Percentiles rank a stretch among this genome's conserved stretches.
phyloP scores from a whole-genome alignment of 2,329 filamentous ascomycete species.

The Nemania sp. region DNA sequence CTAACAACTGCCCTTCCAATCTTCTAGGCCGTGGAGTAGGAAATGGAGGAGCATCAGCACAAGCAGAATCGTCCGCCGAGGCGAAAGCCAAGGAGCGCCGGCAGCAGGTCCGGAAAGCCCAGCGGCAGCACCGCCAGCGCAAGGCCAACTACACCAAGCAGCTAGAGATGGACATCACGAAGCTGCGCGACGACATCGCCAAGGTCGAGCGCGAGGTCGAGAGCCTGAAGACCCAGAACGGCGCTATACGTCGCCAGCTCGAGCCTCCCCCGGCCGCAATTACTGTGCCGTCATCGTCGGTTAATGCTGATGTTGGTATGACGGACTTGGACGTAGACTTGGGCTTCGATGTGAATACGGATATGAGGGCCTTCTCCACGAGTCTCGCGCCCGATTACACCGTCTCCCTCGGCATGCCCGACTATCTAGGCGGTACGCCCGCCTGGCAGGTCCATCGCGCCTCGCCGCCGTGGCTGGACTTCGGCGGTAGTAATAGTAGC shows the following conservation, averaged over 20 bases:
- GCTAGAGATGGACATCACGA: constrained; percentile 55
- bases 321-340: background rate
- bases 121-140: constrained; percentile 59
- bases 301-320: background rate
- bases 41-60: constrained; percentile 11
- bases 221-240: constrained; percentile 48
- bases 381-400: constrained; percentile 29
- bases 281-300: background rate
- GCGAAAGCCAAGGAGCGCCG: constrained; percentile 52
- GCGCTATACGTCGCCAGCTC: constrained; percentile 45
- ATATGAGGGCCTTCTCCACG: constrained; percentile 11
- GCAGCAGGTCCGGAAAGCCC: constrained; percentile 56
- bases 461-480: constrained; percentile 7
- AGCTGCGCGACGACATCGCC: constrained; percentile 52
- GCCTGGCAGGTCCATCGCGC: constrained; percentile 46
- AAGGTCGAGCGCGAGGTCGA: constrained; percentile 45
- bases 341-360: no score
- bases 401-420: constrained; percentile 46
- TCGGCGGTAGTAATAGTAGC: background rate
- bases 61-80: constrained; percentile 23
- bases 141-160: constrained; percentile 59
- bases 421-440: constrained; percentile 47
- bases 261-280: background rate
- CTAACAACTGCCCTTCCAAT: constrained; percentile 4
- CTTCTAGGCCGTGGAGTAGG: background rate